These are phyloP conservation scores for Wickerhamiella cacticola DNA, from an alignment of 805 yeast genomes.

Conservation along the genomic window DNA sequence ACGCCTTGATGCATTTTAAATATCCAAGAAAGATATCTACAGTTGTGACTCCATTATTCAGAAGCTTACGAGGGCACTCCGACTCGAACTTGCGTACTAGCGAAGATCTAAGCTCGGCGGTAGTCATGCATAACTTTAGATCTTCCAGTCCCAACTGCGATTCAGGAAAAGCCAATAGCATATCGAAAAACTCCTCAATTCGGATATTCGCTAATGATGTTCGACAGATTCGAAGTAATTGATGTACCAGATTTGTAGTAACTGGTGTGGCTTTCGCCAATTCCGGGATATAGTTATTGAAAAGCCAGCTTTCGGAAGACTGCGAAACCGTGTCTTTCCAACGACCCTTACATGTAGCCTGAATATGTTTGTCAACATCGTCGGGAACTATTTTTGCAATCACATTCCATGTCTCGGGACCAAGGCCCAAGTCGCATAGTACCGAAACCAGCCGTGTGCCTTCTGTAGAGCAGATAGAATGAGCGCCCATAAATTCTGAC, in stretches of 20 bases:
- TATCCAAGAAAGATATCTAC: conserved; percentile 57
- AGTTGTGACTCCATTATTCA: conserved; percentile 77
- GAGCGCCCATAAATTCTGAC: not conserved
- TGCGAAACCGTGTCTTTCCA: conserved; percentile 16
- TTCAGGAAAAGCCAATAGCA: conserved; percentile 43
- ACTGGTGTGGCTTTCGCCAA: conserved; percentile 5
- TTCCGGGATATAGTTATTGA: conserved; percentile 6
- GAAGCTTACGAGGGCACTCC: conserved; percentile 36
- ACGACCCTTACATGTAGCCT: conserved; percentile 9
- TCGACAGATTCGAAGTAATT: not conserved
- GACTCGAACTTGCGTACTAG: conserved; percentile 41
- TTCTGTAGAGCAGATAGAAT: not conserved
- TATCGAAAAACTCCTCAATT: conserved; percentile 45
- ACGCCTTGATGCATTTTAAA: conserved; percentile 57
- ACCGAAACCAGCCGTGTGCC: conserved; percentile 2
- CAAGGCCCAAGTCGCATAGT: conserved; percentile 20
- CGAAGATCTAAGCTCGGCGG: conserved; percentile 38
- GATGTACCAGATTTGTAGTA: not conserved
- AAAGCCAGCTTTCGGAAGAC: conserved; percentile 15
- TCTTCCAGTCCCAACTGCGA: conserved; percentile 47
- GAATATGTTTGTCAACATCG: conserved; percentile 16
- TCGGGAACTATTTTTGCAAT: conserved; percentile 18
- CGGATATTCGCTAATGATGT: conserved; percentile 33
- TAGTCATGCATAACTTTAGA: conserved; percentile 34
- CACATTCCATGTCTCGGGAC: conserved; percentile 17